These are phyloP conservation scores for Xylaria polymorpha DNA, from an alignment of 2,329 filamentous ascomycete genomes.

Conservation along the genomic window DNA sequence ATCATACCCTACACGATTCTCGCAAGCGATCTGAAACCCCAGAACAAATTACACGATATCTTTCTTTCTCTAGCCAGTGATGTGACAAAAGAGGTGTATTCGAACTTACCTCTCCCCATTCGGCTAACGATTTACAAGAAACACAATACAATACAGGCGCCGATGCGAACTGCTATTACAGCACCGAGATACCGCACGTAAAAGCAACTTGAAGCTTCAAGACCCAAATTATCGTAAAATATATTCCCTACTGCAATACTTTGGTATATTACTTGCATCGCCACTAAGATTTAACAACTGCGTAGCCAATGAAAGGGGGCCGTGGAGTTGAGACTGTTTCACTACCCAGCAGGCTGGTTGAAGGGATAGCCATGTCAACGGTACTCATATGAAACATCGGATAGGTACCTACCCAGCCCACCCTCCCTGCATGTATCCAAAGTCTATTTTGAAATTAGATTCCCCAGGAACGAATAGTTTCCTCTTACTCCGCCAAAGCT, in stretches of 20 bases:
- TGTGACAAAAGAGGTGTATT: neutral
- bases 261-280: conserved; percentile 7
- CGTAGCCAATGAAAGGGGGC: neutral
- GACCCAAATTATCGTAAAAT: neutral
- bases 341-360: neutral
- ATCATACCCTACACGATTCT: neutral
- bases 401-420: neutral
- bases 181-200: neutral
- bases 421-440: neutral
- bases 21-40: neutral
- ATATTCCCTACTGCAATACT: conserved; percentile 1
- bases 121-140: neutral
- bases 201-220: neutral
- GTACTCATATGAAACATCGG: neutral
- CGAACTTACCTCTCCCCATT: neutral
- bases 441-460: conserved; percentile 3
- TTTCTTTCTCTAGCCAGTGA: neutral
- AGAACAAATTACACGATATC: neutral
- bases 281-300: neutral
- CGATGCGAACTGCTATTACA: neutral
- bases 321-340: neutral
- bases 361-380: neutral
- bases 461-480: neutral
- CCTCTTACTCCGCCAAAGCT: neutral
- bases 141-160: neutral